Percentiles rank a stretch among this genome's conserved stretches.
Conservation (phyloP, 306 rosid species). For the Acacia confusa region DNA sequence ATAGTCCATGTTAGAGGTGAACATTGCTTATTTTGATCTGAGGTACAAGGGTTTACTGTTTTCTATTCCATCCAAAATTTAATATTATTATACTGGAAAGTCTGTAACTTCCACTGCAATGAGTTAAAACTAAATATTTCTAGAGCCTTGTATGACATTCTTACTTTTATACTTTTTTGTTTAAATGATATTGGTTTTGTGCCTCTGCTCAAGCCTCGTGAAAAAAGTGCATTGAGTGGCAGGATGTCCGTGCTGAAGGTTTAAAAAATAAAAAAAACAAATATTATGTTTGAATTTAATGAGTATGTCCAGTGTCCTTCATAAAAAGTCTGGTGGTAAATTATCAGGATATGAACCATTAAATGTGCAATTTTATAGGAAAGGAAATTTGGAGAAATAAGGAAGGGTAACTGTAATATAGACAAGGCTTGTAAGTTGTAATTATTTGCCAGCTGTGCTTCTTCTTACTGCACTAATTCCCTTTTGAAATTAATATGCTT, state of each 20-base stretch:
- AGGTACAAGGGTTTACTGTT: constrained; percentile 11
- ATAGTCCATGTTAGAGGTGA: not conserved
- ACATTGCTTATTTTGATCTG: constrained; percentile 12
- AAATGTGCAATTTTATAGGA: not conserved
- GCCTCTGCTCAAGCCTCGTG: not conserved
- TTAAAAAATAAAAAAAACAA: not conserved
- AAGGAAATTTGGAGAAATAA: not conserved
- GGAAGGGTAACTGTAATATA: not conserved
- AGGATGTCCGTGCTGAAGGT: not conserved
- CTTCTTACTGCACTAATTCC: not conserved
- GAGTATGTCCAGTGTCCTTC: not conserved
- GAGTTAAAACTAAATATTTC: constrained; percentile 21
- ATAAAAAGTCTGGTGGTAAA: not conserved
- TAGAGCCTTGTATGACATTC: constrained; percentile 4
- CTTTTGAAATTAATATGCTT: not conserved
- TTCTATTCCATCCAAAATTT: constrained; percentile 9
- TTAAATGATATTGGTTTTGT: not conserved
- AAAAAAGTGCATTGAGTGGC: not conserved
- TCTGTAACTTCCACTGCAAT: not conserved
- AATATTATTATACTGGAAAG: not conserved
- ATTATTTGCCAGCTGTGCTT: not conserved
- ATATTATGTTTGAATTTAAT: not conserved
- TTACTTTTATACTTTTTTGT: not conserved
- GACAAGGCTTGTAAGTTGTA: not conserved
- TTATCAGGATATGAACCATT: not conserved